These are phyloP conservation scores for Talinum fruticosum DNA, from an alignment of 148 eudicot genomes.

Conservation along the genomic window DNA sequence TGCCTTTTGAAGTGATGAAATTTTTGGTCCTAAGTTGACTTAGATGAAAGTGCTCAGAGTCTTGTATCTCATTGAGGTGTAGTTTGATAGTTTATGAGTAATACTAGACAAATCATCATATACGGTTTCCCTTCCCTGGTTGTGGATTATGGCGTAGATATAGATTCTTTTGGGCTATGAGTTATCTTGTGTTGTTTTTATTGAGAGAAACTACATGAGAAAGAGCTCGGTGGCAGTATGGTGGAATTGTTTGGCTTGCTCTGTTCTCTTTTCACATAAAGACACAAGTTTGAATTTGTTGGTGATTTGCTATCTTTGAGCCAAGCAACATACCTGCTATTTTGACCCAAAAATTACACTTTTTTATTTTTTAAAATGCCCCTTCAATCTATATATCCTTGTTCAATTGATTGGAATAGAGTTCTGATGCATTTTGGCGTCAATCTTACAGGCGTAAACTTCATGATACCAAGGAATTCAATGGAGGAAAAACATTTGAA, in stretches of 20 bases:
- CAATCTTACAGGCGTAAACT: constrained; percentile 23
- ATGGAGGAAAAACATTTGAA: constrained; percentile 75
- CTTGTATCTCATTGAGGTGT: background rate
- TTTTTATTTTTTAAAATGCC: background rate
- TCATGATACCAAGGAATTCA: constrained; percentile 26
- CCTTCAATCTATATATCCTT: background rate
- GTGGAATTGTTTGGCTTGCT: background rate
- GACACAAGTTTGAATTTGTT: background rate
- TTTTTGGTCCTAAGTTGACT: background rate
- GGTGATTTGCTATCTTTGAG: background rate
- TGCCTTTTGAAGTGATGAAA: background rate
- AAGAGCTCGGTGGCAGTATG: background rate
- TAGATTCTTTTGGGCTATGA: background rate
- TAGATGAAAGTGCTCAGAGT: too few relatives aligned
- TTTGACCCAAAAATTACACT: background rate
- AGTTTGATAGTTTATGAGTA: too few relatives aligned
- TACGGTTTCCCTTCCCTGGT: background rate
- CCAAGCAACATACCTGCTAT: background rate
- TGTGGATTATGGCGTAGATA: background rate
- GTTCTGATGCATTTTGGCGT: background rate
- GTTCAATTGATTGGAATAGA: background rate
- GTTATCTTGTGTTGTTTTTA: background rate
- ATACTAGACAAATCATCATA: background rate
- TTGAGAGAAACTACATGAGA: background rate
- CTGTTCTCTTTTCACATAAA: background rate